Base-by-base conservation (phyloP, 345 rosid species). In the Aquilaria yunnanensis region DNA sequence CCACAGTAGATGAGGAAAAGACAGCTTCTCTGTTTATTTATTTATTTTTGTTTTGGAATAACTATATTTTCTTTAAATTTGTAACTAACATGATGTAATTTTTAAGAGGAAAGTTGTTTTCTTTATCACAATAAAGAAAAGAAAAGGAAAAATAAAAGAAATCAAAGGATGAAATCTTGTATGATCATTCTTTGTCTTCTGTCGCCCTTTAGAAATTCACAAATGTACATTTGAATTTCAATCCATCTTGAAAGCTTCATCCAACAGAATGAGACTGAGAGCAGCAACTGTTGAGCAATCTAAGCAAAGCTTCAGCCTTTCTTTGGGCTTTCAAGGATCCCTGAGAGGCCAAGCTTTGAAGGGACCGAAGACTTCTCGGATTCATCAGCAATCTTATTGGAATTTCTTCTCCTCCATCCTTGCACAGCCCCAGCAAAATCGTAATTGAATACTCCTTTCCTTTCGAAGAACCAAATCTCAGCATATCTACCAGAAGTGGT, bases 351-450 rank as follows among this genome's bases (percentile, higher is more conserved):
- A 86, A 75, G 66, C 83, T 71, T 63, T 60, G 81, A 32, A 86
- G 93, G 1, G 89, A 84, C 48, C 89, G 93, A 51, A 84, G 81
- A 63, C 89, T 80, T 45, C 87, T 31, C 0, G 93, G 93, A 58
- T 86, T 86, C 56, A 77, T 70, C 14, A 84, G 37, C 68, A 86
- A 62, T 23, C 79, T 58, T 52, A 78, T 70, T 0, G 84, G 85
- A 51, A 84, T 78, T 56, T 84, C 86, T 56, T 80, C 83, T 58
- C 89, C 87, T 32, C 87, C 87, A 63, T 84, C 79, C 61, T 78
- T 84, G 73, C 87, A 86, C 65, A 82, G 68, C 11, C 86, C 89
- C 50, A 84, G 14, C 69, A 86, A 67, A 10, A 86, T 82, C 32
- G 85, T 84, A 45, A 86, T 75, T 0, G 87, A 78, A 62, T 74